These are phyloP conservation scores for Talaromyces sp. DNA, from an alignment of 2,329 filamentous ascomycete genomes.

Conservation along the genomic window DNA sequence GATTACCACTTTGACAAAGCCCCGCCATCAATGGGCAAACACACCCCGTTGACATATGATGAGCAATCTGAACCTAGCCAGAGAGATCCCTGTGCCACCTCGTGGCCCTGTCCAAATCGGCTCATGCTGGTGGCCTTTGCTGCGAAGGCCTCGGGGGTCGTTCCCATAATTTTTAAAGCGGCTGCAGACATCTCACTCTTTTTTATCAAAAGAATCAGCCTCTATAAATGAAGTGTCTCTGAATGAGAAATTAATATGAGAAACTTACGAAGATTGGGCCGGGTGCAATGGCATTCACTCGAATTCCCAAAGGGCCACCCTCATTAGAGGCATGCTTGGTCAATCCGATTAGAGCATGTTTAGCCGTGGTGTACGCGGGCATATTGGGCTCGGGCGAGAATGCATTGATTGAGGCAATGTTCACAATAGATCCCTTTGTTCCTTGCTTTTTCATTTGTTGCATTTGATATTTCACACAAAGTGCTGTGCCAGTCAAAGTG, in stretches of 20 bases:
- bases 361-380: constrained; percentile 47
- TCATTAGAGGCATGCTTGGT: constrained; percentile 45
- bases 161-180: constrained; percentile 18
- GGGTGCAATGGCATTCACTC: constrained; percentile 40
- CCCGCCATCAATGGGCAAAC: constrained; percentile 36
- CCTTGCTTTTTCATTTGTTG: constrained; percentile 44
- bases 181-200: constrained; percentile 20
- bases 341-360: constrained; percentile 49
- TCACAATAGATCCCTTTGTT: constrained; percentile 39
- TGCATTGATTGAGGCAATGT: constrained; percentile 46
- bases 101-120: constrained; percentile 26
- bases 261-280: constrained; percentile 11
- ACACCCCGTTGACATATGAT: constrained; percentile 36
- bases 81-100: constrained; percentile 37
- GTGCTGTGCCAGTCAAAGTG: constrained; percentile 45
- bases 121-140: constrained; percentile 15
- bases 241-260: too few relatives aligned
- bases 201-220: too few relatives aligned
- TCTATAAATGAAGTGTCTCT: too few relatives aligned
- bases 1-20: constrained; percentile 4
- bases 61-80: constrained; percentile 38
- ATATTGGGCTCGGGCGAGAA: constrained; percentile 39
- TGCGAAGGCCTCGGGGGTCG: constrained; percentile 21
- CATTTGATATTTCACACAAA: constrained; percentile 36
- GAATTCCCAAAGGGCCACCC: constrained; percentile 34